phyloP scores from a whole-genome alignment of 2,329 filamentous ascomycete species.

The Aureobasidium leucospermi region DNA sequence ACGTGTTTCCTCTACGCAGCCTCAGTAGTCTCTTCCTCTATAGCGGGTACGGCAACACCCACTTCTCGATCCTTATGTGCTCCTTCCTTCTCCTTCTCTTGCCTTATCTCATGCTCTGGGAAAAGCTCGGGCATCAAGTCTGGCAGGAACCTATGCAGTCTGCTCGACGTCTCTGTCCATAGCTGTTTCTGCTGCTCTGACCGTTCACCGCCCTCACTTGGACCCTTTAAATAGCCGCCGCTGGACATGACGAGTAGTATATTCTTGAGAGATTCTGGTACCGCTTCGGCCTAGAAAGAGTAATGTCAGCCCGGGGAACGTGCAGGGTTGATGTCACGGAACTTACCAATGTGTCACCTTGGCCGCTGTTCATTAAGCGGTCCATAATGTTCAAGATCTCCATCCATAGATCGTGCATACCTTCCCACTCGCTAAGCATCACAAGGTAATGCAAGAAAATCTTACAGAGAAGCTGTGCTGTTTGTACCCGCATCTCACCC shows the following conservation, averaged over 20 bases:
- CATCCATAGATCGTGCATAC: conserved; percentile 86
- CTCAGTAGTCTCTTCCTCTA: not conserved
- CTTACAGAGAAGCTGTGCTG: conserved; percentile 84
- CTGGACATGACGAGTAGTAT: conserved; percentile 92
- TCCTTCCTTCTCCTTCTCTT: not conserved
- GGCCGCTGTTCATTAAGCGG: conserved; percentile 88
- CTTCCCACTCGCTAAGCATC: conserved; percentile 74
- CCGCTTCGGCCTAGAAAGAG: conserved; percentile 72
- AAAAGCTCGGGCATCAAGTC: conserved; percentile 53
- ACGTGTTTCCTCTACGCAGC: not conserved
- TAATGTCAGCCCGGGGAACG: not conserved
- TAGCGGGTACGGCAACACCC: not conserved
- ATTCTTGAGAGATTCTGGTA: conserved; percentile 92
- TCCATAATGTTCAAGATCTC: conserved; percentile 93
- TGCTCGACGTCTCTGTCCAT: conserved; percentile 55
- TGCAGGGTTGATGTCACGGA: not conserved
- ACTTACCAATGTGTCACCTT: conserved; percentile 49
- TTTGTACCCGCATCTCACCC: conserved; percentile 89
- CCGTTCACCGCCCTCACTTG: conserved; percentile 38
- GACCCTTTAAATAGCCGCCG: conserved; percentile 73
- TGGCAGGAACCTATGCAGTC: conserved; percentile 54
- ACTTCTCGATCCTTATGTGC: not conserved
- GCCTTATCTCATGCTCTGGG: conserved; percentile 36
- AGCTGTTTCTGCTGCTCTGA: conserved; percentile 42
- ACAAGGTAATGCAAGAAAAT: conserved; percentile 93